phyloP scores from a whole-genome alignment of 1,284 basidiomycete species.

The Boletus hoseneyae region DNA sequence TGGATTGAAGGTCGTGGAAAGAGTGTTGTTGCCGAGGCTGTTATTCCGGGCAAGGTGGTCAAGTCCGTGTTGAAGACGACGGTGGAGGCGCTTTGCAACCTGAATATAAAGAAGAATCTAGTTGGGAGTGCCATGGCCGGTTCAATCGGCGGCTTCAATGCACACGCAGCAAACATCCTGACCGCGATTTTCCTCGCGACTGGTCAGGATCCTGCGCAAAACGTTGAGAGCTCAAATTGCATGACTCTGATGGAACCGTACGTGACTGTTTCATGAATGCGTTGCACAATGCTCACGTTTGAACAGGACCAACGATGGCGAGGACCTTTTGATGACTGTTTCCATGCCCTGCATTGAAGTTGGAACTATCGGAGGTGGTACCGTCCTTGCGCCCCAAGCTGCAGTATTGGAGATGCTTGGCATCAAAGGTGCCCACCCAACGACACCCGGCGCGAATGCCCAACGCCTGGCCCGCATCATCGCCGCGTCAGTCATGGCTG shows the following conservation, averaged over 20 bases:
- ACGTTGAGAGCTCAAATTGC: slow-evolving; percentile 97
- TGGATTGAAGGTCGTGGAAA: slow-evolving; percentile 99
- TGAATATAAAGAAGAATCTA: slow-evolving; percentile 98
- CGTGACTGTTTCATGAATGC: slow-evolving; percentile 36
- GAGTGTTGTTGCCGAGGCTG: slow-evolving; percentile 94
- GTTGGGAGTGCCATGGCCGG: slow-evolving; percentile 98
- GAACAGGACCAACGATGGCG: slow-evolving; percentile 76
- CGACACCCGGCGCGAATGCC: slow-evolving; percentile 82
- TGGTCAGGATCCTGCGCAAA: slow-evolving; percentile 98
- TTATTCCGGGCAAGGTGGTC: slow-evolving; percentile 88
- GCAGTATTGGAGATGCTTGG: slow-evolving; percentile 94
- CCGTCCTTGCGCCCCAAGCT: slow-evolving; percentile 83
- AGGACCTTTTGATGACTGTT: slow-evolving; percentile 89
- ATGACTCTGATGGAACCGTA: slow-evolving; percentile 98
- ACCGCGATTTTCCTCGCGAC: slow-evolving; percentile 96
- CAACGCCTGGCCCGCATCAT: slow-evolving; percentile 86
- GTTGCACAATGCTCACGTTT: slow-evolving; percentile 10
- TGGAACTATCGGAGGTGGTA: slow-evolving; percentile 95
- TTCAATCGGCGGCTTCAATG: slow-evolving; percentile 96
- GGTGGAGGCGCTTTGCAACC: slow-evolving; percentile 84
- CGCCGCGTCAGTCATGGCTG: slow-evolving; percentile 90
- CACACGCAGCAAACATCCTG: slow-evolving; percentile 96
- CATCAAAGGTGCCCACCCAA: slow-evolving; percentile 80
- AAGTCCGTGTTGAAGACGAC: slow-evolving; percentile 94
- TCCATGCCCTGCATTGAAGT: slow-evolving; percentile 97